Base-by-base conservation (phyloP, 179 eudicot genomes). In the Sideroxylon spinosum region DNA sequence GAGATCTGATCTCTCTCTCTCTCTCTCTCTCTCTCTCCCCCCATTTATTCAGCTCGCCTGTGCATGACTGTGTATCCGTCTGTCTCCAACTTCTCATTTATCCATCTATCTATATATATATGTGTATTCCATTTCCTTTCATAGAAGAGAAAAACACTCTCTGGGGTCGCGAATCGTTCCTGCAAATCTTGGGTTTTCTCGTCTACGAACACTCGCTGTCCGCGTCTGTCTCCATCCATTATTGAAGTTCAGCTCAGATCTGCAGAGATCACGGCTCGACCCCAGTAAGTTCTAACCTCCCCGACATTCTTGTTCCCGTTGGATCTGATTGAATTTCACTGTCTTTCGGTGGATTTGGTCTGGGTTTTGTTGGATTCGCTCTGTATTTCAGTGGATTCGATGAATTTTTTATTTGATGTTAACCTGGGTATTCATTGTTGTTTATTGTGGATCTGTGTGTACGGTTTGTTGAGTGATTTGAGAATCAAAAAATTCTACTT, bases 231-330 rank as follows among this genome's bases (percentile, higher is more conserved):
- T 14, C 16, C 9, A 52, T 52, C 56, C 16, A 10, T 52, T 65
- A 1, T 46, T 10, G 60, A 71, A 60, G 59, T 75, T 75, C 60
- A n/a, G 23, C 49, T 37, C 77, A 75, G 77, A 61, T 75, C 77
- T 23, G 9, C 2, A 60, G 19, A 5, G 28, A 29, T 57, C 52
- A 26, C 74, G 28, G 2, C 14, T 22, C 56, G 9, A 22, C 26
- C 48, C 70, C 6, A 56, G 78, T 76, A 13, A 76, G 78, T 76
- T 65, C 19, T 28, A 37, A 37, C 11, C 56, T n/a, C 8, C 13
- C 7, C 49, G 10, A n/a, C 57, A 62, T 62, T 61, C 46, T 9
- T 26, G 46, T 75, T 20, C 9, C 20, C 23, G 19, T 75, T 65
- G 62, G 78, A 76, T 76, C 78, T 65, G 72, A 49, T 65, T 65